These are phyloP conservation scores for Aaosphaeria pasadenensis DNA, from an alignment of 2,329 filamentous ascomycete species.

Conservation along the genomic window DNA sequence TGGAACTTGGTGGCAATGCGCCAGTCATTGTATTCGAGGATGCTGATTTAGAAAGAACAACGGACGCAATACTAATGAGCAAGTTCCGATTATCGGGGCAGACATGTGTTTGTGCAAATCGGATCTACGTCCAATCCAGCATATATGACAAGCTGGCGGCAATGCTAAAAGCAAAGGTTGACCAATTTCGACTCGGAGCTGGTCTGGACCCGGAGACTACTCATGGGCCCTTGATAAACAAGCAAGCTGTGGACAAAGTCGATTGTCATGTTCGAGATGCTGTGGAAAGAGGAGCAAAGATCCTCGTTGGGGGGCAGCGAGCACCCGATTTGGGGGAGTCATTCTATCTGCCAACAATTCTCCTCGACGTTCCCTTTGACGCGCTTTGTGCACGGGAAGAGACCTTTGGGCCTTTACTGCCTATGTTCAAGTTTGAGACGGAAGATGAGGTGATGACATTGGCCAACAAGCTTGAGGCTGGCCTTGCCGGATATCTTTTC, in stretches of 20 bases:
- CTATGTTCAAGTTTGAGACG: neutral
- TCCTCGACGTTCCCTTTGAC: neutral
- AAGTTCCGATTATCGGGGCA: neutral
- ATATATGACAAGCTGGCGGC: neutral
- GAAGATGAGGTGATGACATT: neutral
- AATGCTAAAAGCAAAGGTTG: neutral
- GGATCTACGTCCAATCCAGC: neutral
- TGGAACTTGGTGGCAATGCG: neutral
- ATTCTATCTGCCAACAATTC: neutral
- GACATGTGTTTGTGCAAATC: neutral
- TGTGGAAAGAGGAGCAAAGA: neutral
- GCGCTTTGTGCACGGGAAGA: neutral
- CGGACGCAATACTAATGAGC: neutral
- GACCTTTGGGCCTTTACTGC: neutral
- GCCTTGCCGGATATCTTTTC: neutral
- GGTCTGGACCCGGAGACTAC: neutral
- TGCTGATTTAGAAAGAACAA: neutral
- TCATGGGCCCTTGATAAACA: neutral
- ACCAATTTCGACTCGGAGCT: neutral
- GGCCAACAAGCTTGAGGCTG: neutral
- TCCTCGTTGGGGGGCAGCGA: neutral
- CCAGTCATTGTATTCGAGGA: neutral
- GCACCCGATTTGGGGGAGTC: neutral
- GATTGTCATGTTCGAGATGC: neutral
- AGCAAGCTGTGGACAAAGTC: neutral